A percentile compares a stretch with the other conserved stretches of the same genome.
Evolutionary conservation across 257 asterid species (phyloP).

Genomic region (Forsythia viridissima): DNA sequence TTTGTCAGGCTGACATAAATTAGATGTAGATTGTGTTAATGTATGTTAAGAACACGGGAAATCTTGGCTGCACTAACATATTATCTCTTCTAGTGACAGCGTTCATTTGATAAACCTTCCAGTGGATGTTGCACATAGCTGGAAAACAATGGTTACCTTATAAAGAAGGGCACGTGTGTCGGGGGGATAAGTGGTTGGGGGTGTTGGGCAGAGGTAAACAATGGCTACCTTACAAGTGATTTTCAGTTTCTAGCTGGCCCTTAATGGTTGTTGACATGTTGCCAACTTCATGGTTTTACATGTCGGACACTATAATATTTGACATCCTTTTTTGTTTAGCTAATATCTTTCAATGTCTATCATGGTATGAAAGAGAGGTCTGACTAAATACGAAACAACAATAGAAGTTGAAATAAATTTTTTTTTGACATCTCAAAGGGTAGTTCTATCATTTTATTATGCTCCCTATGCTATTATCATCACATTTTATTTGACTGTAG

Average conservation of each 20-base stretch:
- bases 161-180: background rate
- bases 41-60: background rate
- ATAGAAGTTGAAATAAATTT: background rate
- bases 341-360: too few relatives aligned
- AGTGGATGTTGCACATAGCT: background rate
- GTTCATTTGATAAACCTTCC: background rate
- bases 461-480: background rate
- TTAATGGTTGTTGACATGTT: background rate
- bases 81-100: background rate
- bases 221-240: background rate
- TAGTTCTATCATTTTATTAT: background rate
- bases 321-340: background rate
- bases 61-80: background rate
- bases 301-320: background rate
- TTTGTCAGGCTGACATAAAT: background rate
- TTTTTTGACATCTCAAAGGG: background rate
- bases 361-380: background rate
- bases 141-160: background rate
- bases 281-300: background rate
- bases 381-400: background rate
- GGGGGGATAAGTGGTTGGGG: background rate
- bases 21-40: background rate
- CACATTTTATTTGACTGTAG: background rate
- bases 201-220: background rate
- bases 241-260: background rate